phyloP scores from a whole-genome alignment of 129 eudicot species.

The Lactuca saligna region DNA sequence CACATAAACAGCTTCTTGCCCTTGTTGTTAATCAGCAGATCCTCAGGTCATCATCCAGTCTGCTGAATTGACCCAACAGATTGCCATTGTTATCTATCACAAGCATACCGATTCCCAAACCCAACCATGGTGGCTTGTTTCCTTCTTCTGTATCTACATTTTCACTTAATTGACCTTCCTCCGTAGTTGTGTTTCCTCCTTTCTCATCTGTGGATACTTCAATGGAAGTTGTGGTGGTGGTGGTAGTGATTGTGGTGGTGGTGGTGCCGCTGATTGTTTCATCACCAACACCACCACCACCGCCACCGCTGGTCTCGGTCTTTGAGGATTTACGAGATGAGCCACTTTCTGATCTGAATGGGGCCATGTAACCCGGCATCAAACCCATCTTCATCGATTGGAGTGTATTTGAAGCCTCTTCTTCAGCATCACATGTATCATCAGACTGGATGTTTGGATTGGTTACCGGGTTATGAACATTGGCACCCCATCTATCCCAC shows the following conservation, averaged over 20 bases:
- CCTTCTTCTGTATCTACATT: constrained; percentile 21
- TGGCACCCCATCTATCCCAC: constrained; percentile 3
- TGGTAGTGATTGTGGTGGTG: constrained; percentile 12
- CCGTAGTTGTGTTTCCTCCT: neutral
- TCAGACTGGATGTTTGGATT: neutral
- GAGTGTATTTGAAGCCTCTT: constrained; percentile 26
- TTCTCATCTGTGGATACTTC: constrained; percentile 29
- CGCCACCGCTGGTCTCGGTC: neutral
- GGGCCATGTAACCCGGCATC: constrained; percentile 2
- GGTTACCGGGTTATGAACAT: neutral
- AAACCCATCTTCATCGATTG: constrained; percentile 19
- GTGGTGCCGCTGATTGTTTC: constrained; percentile 19
- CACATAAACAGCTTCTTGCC: constrained; percentile 7
- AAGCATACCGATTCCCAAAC: constrained; percentile 30
- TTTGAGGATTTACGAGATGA: constrained; percentile 19
- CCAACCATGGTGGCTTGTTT: constrained; percentile 37
- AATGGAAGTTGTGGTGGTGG: constrained; percentile 13
- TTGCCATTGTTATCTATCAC: constrained; percentile 38
- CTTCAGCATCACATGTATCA: constrained; percentile 22
- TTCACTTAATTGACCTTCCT: neutral
- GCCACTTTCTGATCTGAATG: neutral
- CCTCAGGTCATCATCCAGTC: constrained; percentile 38
- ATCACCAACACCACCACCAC: constrained; percentile 10
- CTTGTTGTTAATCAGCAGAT: constrained; percentile 24
- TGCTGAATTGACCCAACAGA: constrained; percentile 38